These are phyloP conservation scores for Capronia epimyces DNA, from an alignment of 2,329 filamentous ascomycete genomes.

Conservation along the genomic window DNA sequence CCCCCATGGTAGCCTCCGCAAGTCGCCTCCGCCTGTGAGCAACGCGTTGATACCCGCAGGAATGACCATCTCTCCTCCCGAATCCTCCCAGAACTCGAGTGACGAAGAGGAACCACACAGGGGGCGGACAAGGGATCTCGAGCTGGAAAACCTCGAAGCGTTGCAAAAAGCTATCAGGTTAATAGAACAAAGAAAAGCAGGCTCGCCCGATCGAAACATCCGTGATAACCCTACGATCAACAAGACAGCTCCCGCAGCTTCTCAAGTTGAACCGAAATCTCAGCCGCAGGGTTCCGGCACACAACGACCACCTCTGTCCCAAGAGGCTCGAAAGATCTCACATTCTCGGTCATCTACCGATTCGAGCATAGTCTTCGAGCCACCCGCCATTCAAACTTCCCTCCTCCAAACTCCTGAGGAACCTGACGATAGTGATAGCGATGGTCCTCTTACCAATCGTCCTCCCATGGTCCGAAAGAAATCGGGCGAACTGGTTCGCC, in stretches of 20 bases:
- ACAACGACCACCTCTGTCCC: slow-evolving; percentile 42
- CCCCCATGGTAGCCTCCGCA: slow-evolving; percentile 61
- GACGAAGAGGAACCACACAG: slow-evolving; percentile 66
- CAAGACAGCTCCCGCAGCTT: slow-evolving; percentile 20
- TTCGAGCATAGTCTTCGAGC: slow-evolving; percentile 45
- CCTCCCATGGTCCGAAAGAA: slow-evolving; percentile 97
- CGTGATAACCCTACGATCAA: slow-evolving; percentile 26
- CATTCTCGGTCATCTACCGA: slow-evolving; percentile 58
- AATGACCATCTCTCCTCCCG: slow-evolving; percentile 84
- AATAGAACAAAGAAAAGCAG: slow-evolving; percentile 61
- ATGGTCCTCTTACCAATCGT: slow-evolving; percentile 57
- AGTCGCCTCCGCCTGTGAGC: slow-evolving; percentile 76
- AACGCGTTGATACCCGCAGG: slow-evolving; percentile 73
- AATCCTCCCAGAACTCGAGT: slow-evolving; percentile 73
- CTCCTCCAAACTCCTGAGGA: slow-evolving; percentile 36
- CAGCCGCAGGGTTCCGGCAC: slow-evolving; percentile 40
- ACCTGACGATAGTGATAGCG: slow-evolving; percentile 54
- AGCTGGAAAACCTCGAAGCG: slow-evolving; percentile 53
- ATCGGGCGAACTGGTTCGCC: slow-evolving; percentile 91
- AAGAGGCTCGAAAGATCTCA: slow-evolving; percentile 55
- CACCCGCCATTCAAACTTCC: slow-evolving; percentile 41
- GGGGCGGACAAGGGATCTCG: slow-evolving; percentile 32
- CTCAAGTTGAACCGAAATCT: slow-evolving; percentile 18
- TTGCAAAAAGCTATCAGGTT: slow-evolving; percentile 77
- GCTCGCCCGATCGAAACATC: slow-evolving; percentile 49